These are phyloP conservation scores for Evansstolkia leycettana DNA, from an alignment of 495 filamentous ascomycete species.

Conservation along the genomic window DNA sequence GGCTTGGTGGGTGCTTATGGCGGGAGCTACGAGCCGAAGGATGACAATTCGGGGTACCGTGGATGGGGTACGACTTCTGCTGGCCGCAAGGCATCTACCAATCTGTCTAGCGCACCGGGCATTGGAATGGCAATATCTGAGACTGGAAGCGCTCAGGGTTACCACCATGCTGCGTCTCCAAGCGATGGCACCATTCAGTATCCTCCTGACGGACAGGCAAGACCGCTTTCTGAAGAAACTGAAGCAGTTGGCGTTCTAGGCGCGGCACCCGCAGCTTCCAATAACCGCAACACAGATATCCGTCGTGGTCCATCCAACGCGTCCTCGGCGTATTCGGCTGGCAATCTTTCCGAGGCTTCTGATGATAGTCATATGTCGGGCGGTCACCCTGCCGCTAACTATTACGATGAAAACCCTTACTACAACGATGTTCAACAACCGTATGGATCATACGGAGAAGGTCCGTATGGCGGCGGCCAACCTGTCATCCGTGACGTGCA, in stretches of 20 bases:
- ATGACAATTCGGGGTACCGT: conserved; percentile 72
- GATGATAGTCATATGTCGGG: conserved; percentile 53
- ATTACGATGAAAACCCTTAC: conserved; percentile 43
- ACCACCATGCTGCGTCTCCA: conserved; percentile 51
- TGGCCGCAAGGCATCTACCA: conserved; percentile 73
- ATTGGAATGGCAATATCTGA: conserved; percentile 67
- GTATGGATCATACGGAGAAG: conserved; percentile 43
- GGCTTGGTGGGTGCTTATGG: conserved; percentile 33
- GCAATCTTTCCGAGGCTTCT: conserved; percentile 70
- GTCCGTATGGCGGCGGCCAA: conserved; percentile 41
- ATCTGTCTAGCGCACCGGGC: conserved; percentile 65
- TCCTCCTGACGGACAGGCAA: conserved; percentile 53
- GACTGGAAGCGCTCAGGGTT: conserved; percentile 38
- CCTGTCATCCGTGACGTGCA: conserved; percentile 92
- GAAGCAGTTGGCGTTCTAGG: conserved; percentile 72
- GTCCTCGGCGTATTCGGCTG: conserved; percentile 86
- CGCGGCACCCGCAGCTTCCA: conserved; percentile 47
- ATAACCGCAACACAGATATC: conserved; percentile 53
- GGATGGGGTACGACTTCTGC: conserved; percentile 92
- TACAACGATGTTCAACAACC: conserved; percentile 42
- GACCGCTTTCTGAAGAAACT: conserved; percentile 50
- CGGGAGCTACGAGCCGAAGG: conserved; percentile 40
- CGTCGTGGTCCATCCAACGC: conserved; percentile 91
- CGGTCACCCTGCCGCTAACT: conserved; percentile 30
- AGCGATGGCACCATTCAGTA: conserved; percentile 47